Conservation (phyloP, 352 stramenopile genomes). For the Phytophthora rubi region DNA sequence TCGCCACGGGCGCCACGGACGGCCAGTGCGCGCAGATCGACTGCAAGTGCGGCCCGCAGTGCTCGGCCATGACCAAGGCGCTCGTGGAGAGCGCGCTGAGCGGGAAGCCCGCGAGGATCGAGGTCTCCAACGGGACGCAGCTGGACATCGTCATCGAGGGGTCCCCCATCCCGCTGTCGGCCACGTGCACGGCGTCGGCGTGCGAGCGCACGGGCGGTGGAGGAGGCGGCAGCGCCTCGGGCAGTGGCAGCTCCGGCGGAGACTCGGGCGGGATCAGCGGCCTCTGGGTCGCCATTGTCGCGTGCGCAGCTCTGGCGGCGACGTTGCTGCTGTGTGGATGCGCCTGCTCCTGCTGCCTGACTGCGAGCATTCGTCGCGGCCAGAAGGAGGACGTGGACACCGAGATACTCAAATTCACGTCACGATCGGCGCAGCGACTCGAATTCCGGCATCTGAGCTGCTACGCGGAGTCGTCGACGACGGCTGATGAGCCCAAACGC, state of each 20-base stretch:
- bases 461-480: constrained; percentile 24
- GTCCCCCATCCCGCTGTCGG: constrained; percentile 70
- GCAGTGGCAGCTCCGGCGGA: constrained; percentile 35
- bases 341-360: constrained; percentile 27
- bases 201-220: constrained; percentile 49
- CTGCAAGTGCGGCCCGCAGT: constrained; percentile 71
- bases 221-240: constrained; percentile 32
- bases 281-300: constrained; percentile 29
- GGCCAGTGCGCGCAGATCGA: constrained; percentile 55
- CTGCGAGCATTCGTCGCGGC: constrained; percentile 10
- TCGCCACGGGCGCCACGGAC: constrained; percentile 47
- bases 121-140: constrained; percentile 48
- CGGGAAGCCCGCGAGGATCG: constrained; percentile 69
- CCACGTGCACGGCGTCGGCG: constrained; percentile 65
- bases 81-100: constrained; percentile 72
- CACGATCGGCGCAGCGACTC: constrained; percentile 48
- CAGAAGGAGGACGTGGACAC: constrained; percentile 33
- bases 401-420: constrained; percentile 48
- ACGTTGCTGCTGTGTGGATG: constrained; percentile 28
- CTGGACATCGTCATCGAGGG: constrained; percentile 74
- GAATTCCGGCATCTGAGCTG: constrained; percentile 63
- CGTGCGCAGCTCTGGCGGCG: constrained; percentile 19
- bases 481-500: constrained; percentile 24
- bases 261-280: constrained; percentile 15
- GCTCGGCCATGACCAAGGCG: constrained; percentile 65